Base-by-base conservation (phyloP, 2,329 filamentous ascomycete species). In the Fusarium sororula region DNA sequence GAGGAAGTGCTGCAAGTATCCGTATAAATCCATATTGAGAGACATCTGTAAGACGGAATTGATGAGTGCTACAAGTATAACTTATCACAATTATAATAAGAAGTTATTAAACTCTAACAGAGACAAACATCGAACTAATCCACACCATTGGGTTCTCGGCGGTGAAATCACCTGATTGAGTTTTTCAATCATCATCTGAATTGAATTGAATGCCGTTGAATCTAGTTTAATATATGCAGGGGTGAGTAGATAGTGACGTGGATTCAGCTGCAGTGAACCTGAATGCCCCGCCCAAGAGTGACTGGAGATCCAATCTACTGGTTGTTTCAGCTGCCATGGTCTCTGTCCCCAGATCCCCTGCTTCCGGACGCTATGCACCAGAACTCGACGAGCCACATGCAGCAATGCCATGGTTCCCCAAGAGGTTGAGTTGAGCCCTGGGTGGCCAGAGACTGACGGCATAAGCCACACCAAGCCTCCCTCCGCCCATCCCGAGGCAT, bases 271-370 rank as follows among this genome's bases (percentile, higher is more conserved):
- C 48, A 66, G 63, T 68, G 59, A 66, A 44, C 50, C 39, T 39
- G 45, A 39, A 48, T 48, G 45, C 71, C 62, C 72, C 68, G 55
- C 72, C 55, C 39, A 47, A 58, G 56, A 69, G 68, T 62, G 62
- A 51, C 66, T 45, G 39, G 64, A 55, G 58, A 74, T 62, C 59
- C 53, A 70, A 74, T 63, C 58, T 63, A 63, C 62, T 63, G 72
- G 64, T 74, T 71, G 76, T 78, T 78, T 78, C 76, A 78, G 75
- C 75, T 68, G 63, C 65, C 63, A 48, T 53, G 56, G 70, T 28
- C 20, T n/a, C 20, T 9, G 18, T 54, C 51, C 47, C 63, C 74
- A 68, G 69, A 42, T 61, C 64, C 63, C 73, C 73, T 77, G 74
- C 50, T 74, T 70, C 70, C 61, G 48, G 68, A 68, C 53, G 66